Evolutionary conservation across 2,329 filamentous ascomycete species (phyloP), one percentile per base, ranked within the genome.

Genomic region (Aspergillus transmontanensis): DNA sequence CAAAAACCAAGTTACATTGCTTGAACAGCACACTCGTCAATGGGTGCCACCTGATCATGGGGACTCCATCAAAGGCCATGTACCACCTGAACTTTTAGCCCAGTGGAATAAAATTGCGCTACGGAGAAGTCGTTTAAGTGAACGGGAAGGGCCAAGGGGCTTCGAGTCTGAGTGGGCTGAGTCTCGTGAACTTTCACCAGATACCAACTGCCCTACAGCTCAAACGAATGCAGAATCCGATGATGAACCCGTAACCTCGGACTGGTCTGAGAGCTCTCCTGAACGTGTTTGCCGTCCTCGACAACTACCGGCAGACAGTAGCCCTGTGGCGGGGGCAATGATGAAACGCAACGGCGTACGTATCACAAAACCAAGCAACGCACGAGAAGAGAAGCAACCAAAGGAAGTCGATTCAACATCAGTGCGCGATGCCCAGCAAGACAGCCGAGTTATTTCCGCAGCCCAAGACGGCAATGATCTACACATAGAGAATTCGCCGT

Each of bases 51-150:
- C 51, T 12, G n/a, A 23, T 39, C 14, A 32, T 26, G n/a, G 26
- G 23, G 23, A 21, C 10, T 23, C 30, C 14, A 39, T 36, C 23
- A 69, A 69, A 34, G 74, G 72, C 3, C 71, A 77, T 67, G 76
- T 79, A 32, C 79, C 79, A 2, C 69, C 75, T 57, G 50, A 51
- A 19, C 71, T 80, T 23, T 62, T 80, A 21, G 61, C 66, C n/a
- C 60, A 72, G 63, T 80, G 79, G 79, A 80, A 80, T 60, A 34
- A 62, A 1, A 68, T 73, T 54, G 73, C 69, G 19, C 57, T 62
- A 21, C 50, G 58, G 45, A 66, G 64, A 39, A 58, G 23, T 16
- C 55, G 23, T 3, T 51, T 58, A 12, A 50, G 46, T 9, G n/a
- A 57, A 16, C 36, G 57, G 9, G 46, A 51, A 19, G 32, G 30